Conservation (phyloP, 352 stramenopile genomes). For the Phytophthora uliginosa region DNA sequence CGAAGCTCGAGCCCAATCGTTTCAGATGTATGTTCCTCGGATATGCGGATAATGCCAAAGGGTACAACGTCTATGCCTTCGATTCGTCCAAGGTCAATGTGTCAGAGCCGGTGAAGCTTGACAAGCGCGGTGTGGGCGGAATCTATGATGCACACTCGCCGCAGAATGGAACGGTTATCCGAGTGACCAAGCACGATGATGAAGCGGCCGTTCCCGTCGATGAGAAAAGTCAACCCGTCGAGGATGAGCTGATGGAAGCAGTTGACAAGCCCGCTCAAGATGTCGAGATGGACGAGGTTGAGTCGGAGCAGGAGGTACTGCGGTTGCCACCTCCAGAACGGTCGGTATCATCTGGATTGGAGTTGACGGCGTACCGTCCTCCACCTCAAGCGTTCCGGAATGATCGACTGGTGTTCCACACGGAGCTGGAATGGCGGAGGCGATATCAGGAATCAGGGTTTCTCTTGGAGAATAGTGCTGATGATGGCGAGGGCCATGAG, state of each 20-base stretch:
- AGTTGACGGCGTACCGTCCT: conserved; percentile 8
- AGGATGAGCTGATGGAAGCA: conserved; percentile 8
- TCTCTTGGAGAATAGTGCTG: conserved; percentile 2
- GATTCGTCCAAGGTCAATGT: conserved; percentile 24
- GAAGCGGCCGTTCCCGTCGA: background rate
- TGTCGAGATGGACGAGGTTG: conserved; percentile 2
- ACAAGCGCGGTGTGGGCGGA: conserved; percentile 26
- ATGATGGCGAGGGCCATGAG: conserved; percentile 12
- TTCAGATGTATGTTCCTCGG: no score
- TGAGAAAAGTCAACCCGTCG: background rate
- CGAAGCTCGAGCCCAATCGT: no score
- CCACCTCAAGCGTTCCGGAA: background rate
- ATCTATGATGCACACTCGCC: conserved; percentile 10
- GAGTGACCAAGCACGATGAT: conserved; percentile 7
- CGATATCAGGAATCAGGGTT: conserved; percentile 1
- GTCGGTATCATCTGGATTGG: background rate
- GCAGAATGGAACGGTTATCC: conserved; percentile 7
- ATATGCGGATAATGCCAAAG: conserved; percentile 31
- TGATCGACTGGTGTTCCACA: conserved; percentile 14
- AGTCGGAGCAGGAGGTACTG: conserved; percentile 1
- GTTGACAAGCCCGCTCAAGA: conserved; percentile 12
- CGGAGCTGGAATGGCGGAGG: background rate
- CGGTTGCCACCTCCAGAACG: background rate
- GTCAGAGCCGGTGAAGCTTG: conserved; percentile 14
- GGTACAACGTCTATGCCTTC: conserved; percentile 27